Percentiles rank a stretch among this genome's conserved stretches.
Evolutionary conservation across 306 rosid genomes (phyloP).

Genomic region (Glycine tomentella): DNA sequence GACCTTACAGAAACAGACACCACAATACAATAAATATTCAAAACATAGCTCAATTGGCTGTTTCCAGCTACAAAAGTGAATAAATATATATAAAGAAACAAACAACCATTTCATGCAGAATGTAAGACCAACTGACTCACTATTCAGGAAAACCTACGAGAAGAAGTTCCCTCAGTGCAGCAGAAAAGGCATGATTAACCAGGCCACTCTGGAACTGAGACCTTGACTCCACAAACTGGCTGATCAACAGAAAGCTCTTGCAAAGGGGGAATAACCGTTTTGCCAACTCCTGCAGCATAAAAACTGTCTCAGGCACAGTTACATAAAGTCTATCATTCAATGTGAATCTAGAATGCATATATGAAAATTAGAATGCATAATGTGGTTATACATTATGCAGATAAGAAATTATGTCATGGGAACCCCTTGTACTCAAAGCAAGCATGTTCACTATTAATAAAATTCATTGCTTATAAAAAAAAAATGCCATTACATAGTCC

Average conservation of each 20-base stretch:
- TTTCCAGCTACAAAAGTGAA: not conserved
- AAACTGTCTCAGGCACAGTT: constrained; percentile 42
- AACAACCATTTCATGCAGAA: constrained; percentile 30
- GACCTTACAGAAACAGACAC: not conserved
- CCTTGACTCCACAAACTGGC: constrained; percentile 84
- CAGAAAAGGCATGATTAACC: constrained; percentile 97
- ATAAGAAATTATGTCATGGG: no score
- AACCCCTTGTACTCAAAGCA: no score
- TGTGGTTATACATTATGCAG: no score
- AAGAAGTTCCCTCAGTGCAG: constrained; percentile 92
- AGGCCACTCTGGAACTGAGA: constrained; percentile 94
- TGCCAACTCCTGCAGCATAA: constrained; percentile 79
- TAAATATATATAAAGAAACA: constrained; percentile 14
- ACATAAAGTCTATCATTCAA: constrained; percentile 11
- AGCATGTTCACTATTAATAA: no score
- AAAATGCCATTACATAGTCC: not conserved
- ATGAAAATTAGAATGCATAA: no score
- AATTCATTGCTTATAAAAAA: no score
- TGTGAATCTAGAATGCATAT: no score
- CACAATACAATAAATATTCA: constrained; percentile 1
- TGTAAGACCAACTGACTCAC: constrained; percentile 48
- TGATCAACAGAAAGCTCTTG: constrained; percentile 80
- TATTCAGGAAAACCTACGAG: constrained; percentile 67
- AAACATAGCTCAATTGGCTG: constrained; percentile 1
- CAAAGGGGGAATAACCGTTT: constrained; percentile 89